phyloP scores from a whole-genome alignment of 139 green algal species.

The Micromonas pusilla region DNA sequence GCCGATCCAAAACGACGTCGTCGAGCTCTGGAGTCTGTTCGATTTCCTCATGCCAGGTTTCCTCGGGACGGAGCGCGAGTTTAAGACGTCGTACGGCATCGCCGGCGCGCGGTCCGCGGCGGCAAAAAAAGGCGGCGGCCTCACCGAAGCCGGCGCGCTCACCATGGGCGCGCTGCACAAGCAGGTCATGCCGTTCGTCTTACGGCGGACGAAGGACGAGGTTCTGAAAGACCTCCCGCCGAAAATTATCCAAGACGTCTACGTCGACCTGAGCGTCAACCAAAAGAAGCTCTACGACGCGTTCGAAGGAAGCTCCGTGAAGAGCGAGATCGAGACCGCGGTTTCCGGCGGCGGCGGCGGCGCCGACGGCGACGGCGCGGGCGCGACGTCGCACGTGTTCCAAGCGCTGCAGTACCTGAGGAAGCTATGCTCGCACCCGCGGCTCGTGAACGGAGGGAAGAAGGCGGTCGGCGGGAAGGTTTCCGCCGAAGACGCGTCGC shows the following conservation, averaged over 20 bases:
- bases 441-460: slow-evolving; percentile 49
- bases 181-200: slow-evolving; percentile 89
- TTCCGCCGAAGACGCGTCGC: slow-evolving; percentile 37
- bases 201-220: slow-evolving; percentile 92
- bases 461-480: neutral
- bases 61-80: slow-evolving; percentile 67
- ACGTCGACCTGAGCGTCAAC: slow-evolving; percentile 69
- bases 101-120: neutral
- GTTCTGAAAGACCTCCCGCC: slow-evolving; percentile 88
- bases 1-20: slow-evolving; percentile 80
- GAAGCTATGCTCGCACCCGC: slow-evolving; percentile 90
- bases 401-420: slow-evolving; percentile 80
- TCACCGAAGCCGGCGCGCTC: slow-evolving; percentile 17
- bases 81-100: slow-evolving; percentile 73
- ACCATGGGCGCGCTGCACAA: slow-evolving; percentile 37
- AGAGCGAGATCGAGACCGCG: neutral
- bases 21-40: slow-evolving; percentile 95
- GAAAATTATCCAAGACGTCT: slow-evolving; percentile 93
- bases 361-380: slow-evolving; percentile 8
- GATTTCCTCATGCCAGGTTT: slow-evolving; percentile 97
- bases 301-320: slow-evolving; percentile 40
- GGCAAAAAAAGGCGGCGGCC: slow-evolving; percentile 22
- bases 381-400: slow-evolving; percentile 46
- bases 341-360: slow-evolving; percentile 4
- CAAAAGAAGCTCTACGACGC: slow-evolving; percentile 79